A percentile compares a stretch with the other conserved stretches of the same genome.
phyloP scores from a whole-genome alignment of 192 early-diverging fungal species.

The Coemansia sp. region DNA sequence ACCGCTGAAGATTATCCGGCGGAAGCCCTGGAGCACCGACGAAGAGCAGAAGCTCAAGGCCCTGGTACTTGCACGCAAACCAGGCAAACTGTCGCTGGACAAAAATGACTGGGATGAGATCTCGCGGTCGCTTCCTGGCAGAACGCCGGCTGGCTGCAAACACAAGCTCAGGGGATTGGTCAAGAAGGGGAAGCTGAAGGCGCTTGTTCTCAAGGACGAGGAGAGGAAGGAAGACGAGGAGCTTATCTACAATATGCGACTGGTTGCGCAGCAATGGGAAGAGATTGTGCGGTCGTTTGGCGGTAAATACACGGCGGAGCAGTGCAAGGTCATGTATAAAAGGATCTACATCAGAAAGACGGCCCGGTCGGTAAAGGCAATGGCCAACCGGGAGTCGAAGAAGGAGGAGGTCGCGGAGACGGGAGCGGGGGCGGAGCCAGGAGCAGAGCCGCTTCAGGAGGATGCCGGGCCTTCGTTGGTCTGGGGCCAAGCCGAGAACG shows the following conservation, averaged over 20 bases:
- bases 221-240: not conserved
- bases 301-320: not conserved
- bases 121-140: not conserved
- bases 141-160: not conserved
- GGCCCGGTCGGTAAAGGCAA: too few species aligned
- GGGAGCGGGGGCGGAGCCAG: too few species aligned
- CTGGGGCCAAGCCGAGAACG: conserved; percentile 2
- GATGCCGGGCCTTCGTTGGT: too few species aligned
- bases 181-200: not conserved
- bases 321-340: not conserved
- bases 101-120: not conserved
- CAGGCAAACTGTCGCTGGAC: too few species aligned
- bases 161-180: not conserved
- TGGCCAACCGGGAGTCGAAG: too few species aligned
- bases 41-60: not conserved
- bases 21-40: not conserved
- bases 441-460: not conserved
- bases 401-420: too few species aligned
- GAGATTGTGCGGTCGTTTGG: not conserved
- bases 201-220: not conserved
- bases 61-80: not conserved
- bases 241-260: not conserved
- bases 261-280: not conserved
- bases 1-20: not conserved
- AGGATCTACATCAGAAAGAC: not conserved